These are phyloP conservation scores for Nakazawaea anatomiae DNA, from an alignment of 805 yeast species.

Conservation along the genomic window DNA sequence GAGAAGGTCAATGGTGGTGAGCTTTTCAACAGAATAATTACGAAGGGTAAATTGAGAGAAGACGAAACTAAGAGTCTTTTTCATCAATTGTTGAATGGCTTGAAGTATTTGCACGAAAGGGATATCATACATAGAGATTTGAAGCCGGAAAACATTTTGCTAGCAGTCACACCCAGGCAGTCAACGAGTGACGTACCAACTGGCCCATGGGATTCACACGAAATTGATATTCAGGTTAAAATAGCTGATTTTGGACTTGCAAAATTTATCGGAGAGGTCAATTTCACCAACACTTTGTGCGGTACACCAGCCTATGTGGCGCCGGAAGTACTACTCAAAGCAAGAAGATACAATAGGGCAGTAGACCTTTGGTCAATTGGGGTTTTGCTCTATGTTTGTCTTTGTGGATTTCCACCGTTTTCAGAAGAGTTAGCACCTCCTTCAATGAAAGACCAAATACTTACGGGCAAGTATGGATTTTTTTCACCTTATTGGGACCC, in stretches of 20 bases:
- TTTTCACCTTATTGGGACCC: constrained; percentile 79
- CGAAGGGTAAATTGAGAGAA: constrained; percentile 55
- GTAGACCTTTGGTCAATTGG: constrained; percentile 85
- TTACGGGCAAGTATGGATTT: constrained; percentile 63
- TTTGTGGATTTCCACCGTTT: constrained; percentile 83
- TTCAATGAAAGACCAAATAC: constrained; percentile 66
- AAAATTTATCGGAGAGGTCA: constrained; percentile 62
- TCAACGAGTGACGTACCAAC: constrained; percentile 13
- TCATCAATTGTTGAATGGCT: constrained; percentile 49
- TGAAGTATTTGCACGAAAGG: constrained; percentile 84
- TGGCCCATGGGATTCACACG: constrained; percentile 57
- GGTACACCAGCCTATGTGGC: constrained; percentile 89
- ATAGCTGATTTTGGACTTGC: constrained; percentile 82
- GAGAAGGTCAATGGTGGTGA: constrained; percentile 77
- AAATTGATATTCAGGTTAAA: constrained; percentile 57
- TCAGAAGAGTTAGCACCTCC: constrained; percentile 82
- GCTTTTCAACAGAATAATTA: constrained; percentile 63
- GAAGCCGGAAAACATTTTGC: constrained; percentile 85
- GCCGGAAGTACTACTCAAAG: constrained; percentile 62
- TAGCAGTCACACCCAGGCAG: constrained; percentile 37
- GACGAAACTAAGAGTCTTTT: constrained; percentile 58
- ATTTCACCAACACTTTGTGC: constrained; percentile 72
- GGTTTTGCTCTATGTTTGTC: constrained; percentile 68
- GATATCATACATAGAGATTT: constrained; percentile 91
- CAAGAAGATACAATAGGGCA: constrained; percentile 57